Conservation (phyloP, 345 rosid genomes). For the Anastatica hierochuntica region DNA sequence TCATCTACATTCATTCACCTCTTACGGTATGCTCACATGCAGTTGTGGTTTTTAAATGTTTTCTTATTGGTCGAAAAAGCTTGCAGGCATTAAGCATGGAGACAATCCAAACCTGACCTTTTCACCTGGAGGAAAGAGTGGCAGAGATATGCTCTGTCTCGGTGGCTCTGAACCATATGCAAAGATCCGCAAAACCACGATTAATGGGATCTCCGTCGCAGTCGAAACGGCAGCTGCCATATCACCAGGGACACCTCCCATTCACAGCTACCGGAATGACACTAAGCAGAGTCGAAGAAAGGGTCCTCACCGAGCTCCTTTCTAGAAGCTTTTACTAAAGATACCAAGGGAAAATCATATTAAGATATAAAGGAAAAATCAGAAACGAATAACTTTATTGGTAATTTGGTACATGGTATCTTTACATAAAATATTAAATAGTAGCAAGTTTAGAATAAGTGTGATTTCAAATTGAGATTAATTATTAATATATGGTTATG, state of each 20-base stretch:
- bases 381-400: too few relatives aligned
- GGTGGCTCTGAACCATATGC: conserved; percentile 32
- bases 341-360: too few relatives aligned
- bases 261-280: conserved; percentile 36
- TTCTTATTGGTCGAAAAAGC: conserved; percentile 23
- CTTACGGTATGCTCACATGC: neutral
- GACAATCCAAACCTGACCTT: conserved; percentile 42
- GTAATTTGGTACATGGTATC: too few relatives aligned
- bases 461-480: too few relatives aligned
- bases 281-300: conserved; percentile 38
- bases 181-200: too few relatives aligned
- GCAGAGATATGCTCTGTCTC: conserved; percentile 25
- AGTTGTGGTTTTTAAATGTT: neutral
- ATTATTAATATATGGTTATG: too few relatives aligned
- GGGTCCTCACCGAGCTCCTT: conserved; percentile 77
- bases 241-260: conserved; percentile 41
- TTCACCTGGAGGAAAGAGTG: conserved; percentile 26
- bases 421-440: too few relatives aligned
- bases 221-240: conserved; percentile 12
- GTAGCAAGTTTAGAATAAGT: too few relatives aligned
- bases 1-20: too few relatives aligned
- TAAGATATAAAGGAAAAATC: too few relatives aligned
- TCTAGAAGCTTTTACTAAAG: conserved; percentile 8
- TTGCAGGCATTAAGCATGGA: conserved; percentile 52
- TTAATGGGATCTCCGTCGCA: too few relatives aligned